These are phyloP conservation scores for Manihot esculenta DNA, from an alignment of 441 rosid genomes.

Conservation along the genomic window DNA sequence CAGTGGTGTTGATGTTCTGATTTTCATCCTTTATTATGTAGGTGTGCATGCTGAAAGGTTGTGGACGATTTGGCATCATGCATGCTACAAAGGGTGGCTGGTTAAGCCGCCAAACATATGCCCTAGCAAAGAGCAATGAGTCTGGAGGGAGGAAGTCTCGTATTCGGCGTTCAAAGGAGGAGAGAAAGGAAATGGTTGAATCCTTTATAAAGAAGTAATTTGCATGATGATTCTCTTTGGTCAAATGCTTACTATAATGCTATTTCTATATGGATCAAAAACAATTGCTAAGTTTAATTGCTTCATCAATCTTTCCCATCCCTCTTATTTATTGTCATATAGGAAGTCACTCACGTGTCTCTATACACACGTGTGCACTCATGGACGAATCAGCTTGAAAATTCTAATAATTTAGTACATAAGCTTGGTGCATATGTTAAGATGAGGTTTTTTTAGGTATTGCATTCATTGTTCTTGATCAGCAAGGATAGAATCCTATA, in stretches of 20 bases:
- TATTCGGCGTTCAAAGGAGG: conserved; percentile 83
- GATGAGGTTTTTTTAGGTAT: neutral
- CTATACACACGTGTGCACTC: neutral
- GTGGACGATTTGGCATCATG: conserved; percentile 44
- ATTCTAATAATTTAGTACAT: conserved; percentile 4
- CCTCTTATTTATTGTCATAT: neutral
- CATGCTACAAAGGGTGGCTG: conserved; percentile 64
- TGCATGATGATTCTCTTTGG: conserved; percentile 10
- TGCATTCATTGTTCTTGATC: neutral
- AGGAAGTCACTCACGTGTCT: neutral
- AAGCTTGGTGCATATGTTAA: neutral
- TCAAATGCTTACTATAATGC: conserved; percentile 9
- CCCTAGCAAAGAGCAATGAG: conserved; percentile 69
- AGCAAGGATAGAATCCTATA: neutral
- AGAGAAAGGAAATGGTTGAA: conserved; percentile 79
- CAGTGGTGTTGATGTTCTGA: conserved; percentile 8
- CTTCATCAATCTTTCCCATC: neutral
- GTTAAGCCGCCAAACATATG: conserved; percentile 65
- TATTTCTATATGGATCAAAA: conserved; percentile 9
- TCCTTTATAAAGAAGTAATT: conserved; percentile 83
- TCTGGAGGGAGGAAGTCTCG: conserved; percentile 73
- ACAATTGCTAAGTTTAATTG: neutral
- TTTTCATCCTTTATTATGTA: conserved; percentile 25
- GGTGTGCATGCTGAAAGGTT: conserved; percentile 30
- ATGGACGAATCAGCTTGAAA: neutral